Conservation (phyloP, 768 basidiomycete species). For the Macrolepiota albuminosa region DNA sequence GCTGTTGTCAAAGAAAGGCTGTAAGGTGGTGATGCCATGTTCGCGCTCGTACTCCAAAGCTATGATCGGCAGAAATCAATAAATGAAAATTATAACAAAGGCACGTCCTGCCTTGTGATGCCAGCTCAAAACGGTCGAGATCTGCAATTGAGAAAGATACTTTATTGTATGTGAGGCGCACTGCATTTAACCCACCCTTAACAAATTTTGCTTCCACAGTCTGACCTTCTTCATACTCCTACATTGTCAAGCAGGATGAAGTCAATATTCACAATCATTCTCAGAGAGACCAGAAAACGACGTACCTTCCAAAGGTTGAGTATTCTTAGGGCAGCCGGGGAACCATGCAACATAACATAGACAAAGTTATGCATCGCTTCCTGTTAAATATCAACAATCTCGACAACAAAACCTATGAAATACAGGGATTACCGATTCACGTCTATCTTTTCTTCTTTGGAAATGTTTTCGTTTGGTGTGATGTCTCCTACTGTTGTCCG, state of each 20-base stretch:
- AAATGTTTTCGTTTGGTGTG: constrained; percentile 81
- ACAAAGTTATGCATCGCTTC: constrained; percentile 91
- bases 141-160: constrained; percentile 40
- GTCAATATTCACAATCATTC: background rate
- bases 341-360: constrained; percentile 81
- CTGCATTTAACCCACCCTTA: constrained; percentile 47
- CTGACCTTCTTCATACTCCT: constrained; percentile 82
- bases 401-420: background rate
- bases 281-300: background rate
- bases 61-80: constrained; percentile 20
- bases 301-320: constrained; percentile 65
- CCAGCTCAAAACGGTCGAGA: constrained; percentile 86
- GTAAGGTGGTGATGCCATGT: constrained; percentile 44
- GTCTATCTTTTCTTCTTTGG: constrained; percentile 74
- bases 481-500: constrained; percentile 79
- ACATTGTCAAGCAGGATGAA: background rate
- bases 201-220: constrained; percentile 81
- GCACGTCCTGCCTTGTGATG: constrained; percentile 56
- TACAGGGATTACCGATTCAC: constrained; percentile 52
- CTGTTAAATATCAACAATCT: constrained; percentile 27
- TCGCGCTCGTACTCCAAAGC: constrained; percentile 71
- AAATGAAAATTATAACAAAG: background rate
- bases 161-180: background rate
- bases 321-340: constrained; percentile 64
- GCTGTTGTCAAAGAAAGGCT: constrained; percentile 79